Base-by-base conservation (phyloP, 768 basidiomycete genomes). In the Podaxis carcinomalis region DNA sequence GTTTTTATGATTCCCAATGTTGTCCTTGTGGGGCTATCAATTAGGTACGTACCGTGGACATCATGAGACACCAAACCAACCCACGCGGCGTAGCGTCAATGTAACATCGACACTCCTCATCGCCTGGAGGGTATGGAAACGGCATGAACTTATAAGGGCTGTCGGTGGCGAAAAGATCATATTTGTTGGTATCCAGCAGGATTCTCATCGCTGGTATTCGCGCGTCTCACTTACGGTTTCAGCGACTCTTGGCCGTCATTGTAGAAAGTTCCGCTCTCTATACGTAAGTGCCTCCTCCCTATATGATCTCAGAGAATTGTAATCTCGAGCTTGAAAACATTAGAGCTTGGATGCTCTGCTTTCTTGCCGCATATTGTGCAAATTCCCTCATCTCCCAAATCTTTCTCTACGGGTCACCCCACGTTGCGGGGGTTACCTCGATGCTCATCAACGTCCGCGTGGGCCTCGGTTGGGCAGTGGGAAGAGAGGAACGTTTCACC, bases 361-460 rank as follows among this genome's bases (percentile, higher is more conserved):
- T 39, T 39, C n/a, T 58, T 6, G 25, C 39, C 23, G 1, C 57
- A 16, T 5, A 25, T 7, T 27, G 51, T 23, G 19, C 40, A 4
- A n/a, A 10, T 11, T 0, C 7, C 2, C 7, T 5, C 6, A 1
- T 16, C 19, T 58, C 57, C n/a, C 19, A 50, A 23, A 7, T 58
- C 35, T 39, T 58, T 21, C 32, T 58, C 32, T 58, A 51, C n/a
- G 57, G 57, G 1, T 25, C 10, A 23, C 57, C 57, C 10, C 49
- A 39, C 36, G 47, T 62, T 0, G 61, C 55, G 10, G 61, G 55
- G 1, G 57, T 57, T 14, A 37, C 55, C 7, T 57, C 56, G 14
- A 62, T 55, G 52, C 52, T 61, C 21, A 47, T 61, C 14, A 61
- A 61, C 35, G 59, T 61, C 9, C 51, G 59, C 4, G 61, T 62